Evolutionary conservation across 2,329 filamentous ascomycete genomes (phyloP).

Genomic region (Pseudocercospora vitis): DNA sequence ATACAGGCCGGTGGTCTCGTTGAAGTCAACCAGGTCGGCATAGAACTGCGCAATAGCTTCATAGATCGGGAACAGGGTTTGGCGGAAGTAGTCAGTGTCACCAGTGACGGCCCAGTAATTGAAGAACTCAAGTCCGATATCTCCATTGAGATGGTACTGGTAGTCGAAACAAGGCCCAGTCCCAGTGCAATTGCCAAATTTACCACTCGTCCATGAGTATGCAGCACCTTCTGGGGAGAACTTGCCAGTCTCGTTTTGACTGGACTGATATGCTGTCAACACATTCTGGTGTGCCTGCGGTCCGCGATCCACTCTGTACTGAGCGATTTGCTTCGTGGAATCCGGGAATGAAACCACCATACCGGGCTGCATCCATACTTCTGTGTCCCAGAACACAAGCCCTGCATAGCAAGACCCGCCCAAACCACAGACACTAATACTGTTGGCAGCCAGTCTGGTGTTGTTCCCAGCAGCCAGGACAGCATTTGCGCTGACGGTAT

Average conservation of each 20-base stretch:
- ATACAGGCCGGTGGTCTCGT: conserved; percentile 55
- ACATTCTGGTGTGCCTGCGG: conserved; percentile 62
- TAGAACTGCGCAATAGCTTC: conserved; percentile 64
- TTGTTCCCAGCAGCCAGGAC: conserved; percentile 51
- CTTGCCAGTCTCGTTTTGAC: conserved; percentile 58
- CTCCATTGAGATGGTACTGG: conserved; percentile 69
- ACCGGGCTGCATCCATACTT: conserved; percentile 68
- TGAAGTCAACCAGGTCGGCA: conserved; percentile 59
- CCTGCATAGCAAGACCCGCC: conserved; percentile 68
- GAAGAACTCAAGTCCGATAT: conserved; percentile 63
- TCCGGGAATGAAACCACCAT: conserved; percentile 64
- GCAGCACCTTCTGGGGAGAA: conserved; percentile 61
- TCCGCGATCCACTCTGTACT: conserved; percentile 62
- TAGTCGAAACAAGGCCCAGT: conserved; percentile 67
- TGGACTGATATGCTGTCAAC: conserved; percentile 55
- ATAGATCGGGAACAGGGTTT: conserved; percentile 61
- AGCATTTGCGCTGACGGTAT: conserved; percentile 56
- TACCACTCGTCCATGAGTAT: conserved; percentile 67
- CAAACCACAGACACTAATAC: conserved; percentile 67
- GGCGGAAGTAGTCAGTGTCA: conserved; percentile 56
- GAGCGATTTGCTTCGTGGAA: conserved; percentile 62
- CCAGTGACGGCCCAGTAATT: conserved; percentile 63
- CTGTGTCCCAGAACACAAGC: conserved; percentile 65
- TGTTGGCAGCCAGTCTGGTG: conserved; percentile 58
- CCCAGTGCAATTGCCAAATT: conserved; percentile 67